These are phyloP conservation scores for Phytophthora macrochlamydospora DNA, from an alignment of 352 stramenopile species.

Conservation along the genomic window DNA sequence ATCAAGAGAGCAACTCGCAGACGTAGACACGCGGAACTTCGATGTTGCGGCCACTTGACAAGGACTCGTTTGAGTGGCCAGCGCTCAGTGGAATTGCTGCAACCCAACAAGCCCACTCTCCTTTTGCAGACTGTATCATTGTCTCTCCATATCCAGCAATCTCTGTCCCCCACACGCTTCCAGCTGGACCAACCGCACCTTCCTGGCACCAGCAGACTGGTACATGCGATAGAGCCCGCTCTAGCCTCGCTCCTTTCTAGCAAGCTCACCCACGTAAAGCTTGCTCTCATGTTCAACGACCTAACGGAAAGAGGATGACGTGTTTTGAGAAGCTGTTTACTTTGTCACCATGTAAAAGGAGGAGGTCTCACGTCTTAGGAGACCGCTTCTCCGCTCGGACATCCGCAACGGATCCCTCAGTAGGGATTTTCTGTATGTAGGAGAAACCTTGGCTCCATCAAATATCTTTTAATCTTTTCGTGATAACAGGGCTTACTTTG, in stretches of 20 bases:
- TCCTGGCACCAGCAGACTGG: not conserved
- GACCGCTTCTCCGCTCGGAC: not conserved
- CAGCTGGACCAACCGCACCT: too few relatives aligned
- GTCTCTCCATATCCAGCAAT: too few relatives aligned
- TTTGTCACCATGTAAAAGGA: constrained; percentile 10
- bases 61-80: constrained; percentile 9
- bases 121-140: constrained; percentile 5
- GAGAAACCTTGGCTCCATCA: constrained; percentile 1
- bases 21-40: not conserved
- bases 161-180: too few relatives aligned
- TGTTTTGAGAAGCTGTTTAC: constrained; percentile 1
- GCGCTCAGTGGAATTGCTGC: constrained; percentile 4
- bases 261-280: constrained; percentile 2
- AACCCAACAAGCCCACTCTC: not conserved
- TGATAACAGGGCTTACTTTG: too few relatives aligned
- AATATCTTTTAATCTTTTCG: constrained; percentile 9
- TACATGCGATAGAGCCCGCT: too few relatives aligned
- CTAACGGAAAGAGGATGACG: not conserved
- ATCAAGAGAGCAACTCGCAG: constrained; percentile 1
- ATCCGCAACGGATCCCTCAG: constrained; percentile 4
- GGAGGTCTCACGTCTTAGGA: constrained; percentile 3
- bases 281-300: not conserved
- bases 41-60: constrained; percentile 10
- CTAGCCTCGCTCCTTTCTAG: too few relatives aligned
- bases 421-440: constrained; percentile 8